Evolutionary conservation across 2,329 filamentous ascomycete genomes (phyloP).

Genomic region (Phialophora chinensis): DNA sequence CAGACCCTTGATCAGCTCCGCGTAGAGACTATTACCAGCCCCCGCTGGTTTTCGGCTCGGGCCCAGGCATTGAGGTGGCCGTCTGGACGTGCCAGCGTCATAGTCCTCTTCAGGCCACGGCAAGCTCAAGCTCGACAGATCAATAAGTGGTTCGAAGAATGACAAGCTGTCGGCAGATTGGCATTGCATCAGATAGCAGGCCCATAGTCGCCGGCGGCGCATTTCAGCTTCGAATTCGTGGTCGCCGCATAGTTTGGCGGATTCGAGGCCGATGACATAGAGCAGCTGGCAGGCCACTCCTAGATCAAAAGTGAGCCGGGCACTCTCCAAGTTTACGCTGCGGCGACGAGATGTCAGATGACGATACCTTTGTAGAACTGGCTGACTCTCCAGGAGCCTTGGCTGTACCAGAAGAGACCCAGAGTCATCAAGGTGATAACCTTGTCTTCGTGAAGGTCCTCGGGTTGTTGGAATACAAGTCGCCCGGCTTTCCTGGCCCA

Average conservation of each 20-base stretch:
- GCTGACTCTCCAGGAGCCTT: constrained; percentile 25
- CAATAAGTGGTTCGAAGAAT: constrained; percentile 17
- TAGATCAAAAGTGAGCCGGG: background rate
- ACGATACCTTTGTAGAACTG: constrained; percentile 23
- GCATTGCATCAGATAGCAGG: constrained; percentile 28
- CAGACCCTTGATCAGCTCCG: constrained; percentile 21
- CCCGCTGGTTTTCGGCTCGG: background rate
- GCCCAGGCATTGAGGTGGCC: constrained; percentile 1
- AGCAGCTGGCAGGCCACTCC: constrained; percentile 12
- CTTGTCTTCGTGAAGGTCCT: constrained; percentile 23
- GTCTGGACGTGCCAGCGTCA: constrained; percentile 10
- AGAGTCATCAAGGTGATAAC: constrained; percentile 26
- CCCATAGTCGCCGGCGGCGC: constrained; percentile 23
- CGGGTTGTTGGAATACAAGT: constrained; percentile 23
- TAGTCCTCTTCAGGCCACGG: constrained; percentile 23
- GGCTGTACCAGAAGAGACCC: constrained; percentile 26
- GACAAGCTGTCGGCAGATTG: background rate
- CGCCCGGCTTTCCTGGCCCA: constrained; percentile 25
- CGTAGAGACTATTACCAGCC: constrained; percentile 2
- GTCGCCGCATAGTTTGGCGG: constrained; percentile 1
- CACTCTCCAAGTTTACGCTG: background rate
- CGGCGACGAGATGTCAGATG: background rate
- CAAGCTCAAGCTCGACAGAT: constrained; percentile 14
- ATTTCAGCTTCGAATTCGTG: constrained; percentile 17
- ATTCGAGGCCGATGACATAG: constrained; percentile 12